A percentile compares a stretch with the other conserved stretches of the same genome.
phyloP scores from a whole-genome alignment of 2,329 filamentous ascomycete genomes.

The Penicillium sp. region DNA sequence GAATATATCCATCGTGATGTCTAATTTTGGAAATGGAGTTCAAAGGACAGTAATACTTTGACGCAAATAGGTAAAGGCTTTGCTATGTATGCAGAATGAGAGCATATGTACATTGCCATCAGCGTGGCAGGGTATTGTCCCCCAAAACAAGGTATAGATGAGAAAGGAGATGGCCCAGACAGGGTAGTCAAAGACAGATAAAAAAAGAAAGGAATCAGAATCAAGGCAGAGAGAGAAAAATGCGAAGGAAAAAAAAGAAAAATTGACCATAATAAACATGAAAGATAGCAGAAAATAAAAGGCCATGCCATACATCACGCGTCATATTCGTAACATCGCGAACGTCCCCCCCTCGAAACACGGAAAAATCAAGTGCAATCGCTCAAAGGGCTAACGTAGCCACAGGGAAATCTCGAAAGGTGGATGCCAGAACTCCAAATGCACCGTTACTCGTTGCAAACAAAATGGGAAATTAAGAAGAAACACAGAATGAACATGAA shows the following conservation, averaged over 20 bases:
- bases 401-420: conserved; percentile 13
- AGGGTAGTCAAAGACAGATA: conserved; percentile 4
- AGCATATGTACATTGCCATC: conserved; percentile 34
- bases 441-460: conserved; percentile 23
- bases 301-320: conserved; percentile 33
- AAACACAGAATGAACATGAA: conserved; percentile 2
- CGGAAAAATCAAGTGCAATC: conserved; percentile 19
- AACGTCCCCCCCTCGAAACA: conserved; percentile 21
- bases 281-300: conserved; percentile 5
- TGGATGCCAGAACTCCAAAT: conserved; percentile 23
- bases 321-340: conserved; percentile 35
- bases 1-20: background rate
- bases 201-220: background rate
- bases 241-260: background rate
- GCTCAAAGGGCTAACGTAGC: conserved; percentile 24
- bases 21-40: background rate
- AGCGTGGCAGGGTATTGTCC: conserved; percentile 18
- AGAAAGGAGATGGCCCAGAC: conserved; percentile 8
- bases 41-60: background rate
- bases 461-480: background rate
- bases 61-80: conserved; percentile 1
- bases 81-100: conserved; percentile 28
- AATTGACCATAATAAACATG: background rate
- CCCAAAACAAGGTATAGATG: conserved; percentile 9
- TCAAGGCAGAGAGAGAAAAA: conserved; percentile 1